Evolutionary conservation across 306 rosid genomes (phyloP).

Genomic region (Casuarina cunninghamiana): DNA sequence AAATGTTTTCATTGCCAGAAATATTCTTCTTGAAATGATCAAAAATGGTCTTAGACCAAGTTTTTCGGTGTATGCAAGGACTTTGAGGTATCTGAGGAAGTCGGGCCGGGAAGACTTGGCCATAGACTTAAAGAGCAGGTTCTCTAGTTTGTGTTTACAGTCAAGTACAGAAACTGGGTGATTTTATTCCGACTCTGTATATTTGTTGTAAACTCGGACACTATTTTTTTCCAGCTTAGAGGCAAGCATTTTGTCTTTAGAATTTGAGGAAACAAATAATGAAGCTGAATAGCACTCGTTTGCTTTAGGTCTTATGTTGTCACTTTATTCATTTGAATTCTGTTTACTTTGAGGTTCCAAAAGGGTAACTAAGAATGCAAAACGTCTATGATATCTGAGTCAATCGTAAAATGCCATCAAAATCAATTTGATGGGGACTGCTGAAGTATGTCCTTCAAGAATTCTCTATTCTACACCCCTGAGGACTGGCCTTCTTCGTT

Average conservation of each 20-base stretch:
- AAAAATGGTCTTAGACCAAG: slow-evolving; percentile 65
- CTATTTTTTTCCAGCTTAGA: background rate
- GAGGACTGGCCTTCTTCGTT: no score
- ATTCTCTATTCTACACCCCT: no score
- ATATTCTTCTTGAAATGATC: slow-evolving; percentile 63
- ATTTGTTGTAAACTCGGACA: background rate
- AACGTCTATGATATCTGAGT: no score
- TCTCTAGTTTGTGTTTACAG: slow-evolving; percentile 31
- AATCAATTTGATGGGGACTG: no score
- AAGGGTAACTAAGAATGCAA: no score
- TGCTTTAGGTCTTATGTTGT: background rate
- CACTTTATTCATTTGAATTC: background rate
- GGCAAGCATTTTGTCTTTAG: background rate
- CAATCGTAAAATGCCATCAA: no score
- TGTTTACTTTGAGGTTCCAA: background rate
- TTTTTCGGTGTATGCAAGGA: slow-evolving; percentile 41
- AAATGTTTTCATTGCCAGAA: slow-evolving; percentile 40
- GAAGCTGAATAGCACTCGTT: background rate
- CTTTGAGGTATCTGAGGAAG: slow-evolving; percentile 41
- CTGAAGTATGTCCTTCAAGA: no score
- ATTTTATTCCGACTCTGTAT: background rate
- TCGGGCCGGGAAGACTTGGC: slow-evolving; percentile 44
- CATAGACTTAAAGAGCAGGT: slow-evolving; percentile 45
- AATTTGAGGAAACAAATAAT: background rate
- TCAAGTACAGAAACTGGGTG: slow-evolving; percentile 22